Evolutionary conservation across 208 protist genomes (phyloP), one percentile per base, ranked within the genome.

Genomic region (Porcisia hertigi): DNA sequence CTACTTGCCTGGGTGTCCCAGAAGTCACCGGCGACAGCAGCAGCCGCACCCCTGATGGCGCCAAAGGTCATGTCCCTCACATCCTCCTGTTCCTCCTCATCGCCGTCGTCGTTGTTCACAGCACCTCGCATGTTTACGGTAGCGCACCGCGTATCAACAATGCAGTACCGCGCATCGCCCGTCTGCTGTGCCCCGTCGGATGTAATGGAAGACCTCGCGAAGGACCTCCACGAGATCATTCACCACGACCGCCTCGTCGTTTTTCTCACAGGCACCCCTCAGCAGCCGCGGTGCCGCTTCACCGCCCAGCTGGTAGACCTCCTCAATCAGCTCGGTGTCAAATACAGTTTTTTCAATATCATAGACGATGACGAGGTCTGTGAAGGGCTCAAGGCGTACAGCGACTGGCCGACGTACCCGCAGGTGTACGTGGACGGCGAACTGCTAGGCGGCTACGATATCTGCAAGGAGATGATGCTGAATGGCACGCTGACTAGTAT

Each of bases 391-490:
- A 98, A 98, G 83, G 70, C 5, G 63, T 98, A 96, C 84, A 96
- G 87, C 57, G 94, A 98, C 70, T 98, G 95, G 94, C 95, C 95
- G 14, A 98, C 96, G 54, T 98, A 94, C 76, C 96, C 96, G 45
- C 96, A 98, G 76, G 67, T 98, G 23, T 98, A 97, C 82, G 66
- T 97, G 55, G 94, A 98, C 71, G 95, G 95, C 0, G 83, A 98
- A 74, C 87, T 98, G 39, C 66, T 98, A 69, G 96, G 96, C 25
- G 96, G 96, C 14, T 94, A 92, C 58, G 96, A 98, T 76, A 83
- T 98, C 20, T 88, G 89, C 69, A 91, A 92, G 59, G 63, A 89
- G n/a, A 92, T 98, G 87, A 88, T 93, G 71, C 79, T 96, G 34
- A 81, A 88, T 55, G 94, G 92, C 20, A 76, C 83, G 30, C 77